These are phyloP conservation scores for Austroboletus niveus DNA, from an alignment of 1,284 basidiomycete genomes.

Conservation along the genomic window DNA sequence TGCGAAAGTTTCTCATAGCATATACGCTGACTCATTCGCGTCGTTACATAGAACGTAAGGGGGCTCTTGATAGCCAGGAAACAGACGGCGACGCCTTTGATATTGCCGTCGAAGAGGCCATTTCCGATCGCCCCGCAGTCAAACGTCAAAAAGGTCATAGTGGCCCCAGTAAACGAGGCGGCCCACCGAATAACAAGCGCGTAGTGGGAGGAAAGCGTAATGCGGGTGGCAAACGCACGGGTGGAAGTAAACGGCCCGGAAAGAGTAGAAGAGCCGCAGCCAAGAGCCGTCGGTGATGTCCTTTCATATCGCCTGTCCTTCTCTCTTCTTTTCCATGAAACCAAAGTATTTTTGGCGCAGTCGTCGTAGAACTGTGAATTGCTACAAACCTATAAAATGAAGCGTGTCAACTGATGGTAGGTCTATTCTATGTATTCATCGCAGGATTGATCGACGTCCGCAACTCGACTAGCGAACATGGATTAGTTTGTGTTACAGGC, in stretches of 20 bases:
- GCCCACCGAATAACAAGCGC: slow-evolving; percentile 10
- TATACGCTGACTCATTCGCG: neutral
- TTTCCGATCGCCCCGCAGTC: slow-evolving; percentile 64
- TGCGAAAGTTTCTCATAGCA: neutral
- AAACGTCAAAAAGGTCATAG: slow-evolving; percentile 52
- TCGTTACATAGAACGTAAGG: slow-evolving; percentile 67
- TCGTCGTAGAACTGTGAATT: too few relatives aligned
- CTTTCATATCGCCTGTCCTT: neutral
- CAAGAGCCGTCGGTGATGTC: slow-evolving; percentile 37
- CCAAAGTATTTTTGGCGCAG: neutral
- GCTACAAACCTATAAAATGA: too few relatives aligned
- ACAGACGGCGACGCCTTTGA: slow-evolving; percentile 79
- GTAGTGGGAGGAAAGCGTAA: slow-evolving; percentile 24
- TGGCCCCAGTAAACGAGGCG: slow-evolving; percentile 9
- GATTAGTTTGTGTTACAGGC: too few relatives aligned
- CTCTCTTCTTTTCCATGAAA: neutral
- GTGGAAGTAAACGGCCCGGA: slow-evolving; percentile 51
- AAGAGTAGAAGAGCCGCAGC: slow-evolving; percentile 57
- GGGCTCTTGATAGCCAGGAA: slow-evolving; percentile 73
- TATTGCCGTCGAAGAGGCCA: slow-evolving; percentile 82
- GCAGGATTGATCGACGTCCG: too few relatives aligned
- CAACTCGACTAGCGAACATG: too few relatives aligned
- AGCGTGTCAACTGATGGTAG: too few relatives aligned
- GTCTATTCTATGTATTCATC: too few relatives aligned
- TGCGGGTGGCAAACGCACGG: slow-evolving; percentile 27